Evolutionary conservation across 2,329 filamentous ascomycete species (phyloP), one percentile per base, ranked within the genome.

Genomic region (Cytospora piceae): DNA sequence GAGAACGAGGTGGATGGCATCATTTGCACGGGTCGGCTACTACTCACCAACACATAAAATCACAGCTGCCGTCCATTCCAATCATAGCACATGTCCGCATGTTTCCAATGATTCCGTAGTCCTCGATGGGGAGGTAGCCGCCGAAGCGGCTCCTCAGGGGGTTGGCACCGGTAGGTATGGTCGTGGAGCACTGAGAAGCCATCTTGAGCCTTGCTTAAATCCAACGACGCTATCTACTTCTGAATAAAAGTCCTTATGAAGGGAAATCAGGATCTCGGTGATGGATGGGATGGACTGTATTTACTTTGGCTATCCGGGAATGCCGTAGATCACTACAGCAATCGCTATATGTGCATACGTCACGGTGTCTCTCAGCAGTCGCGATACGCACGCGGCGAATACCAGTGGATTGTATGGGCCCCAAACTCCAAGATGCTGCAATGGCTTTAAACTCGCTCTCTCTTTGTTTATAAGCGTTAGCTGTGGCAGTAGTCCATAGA

Each of bases 71-170:
- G 72, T 90, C 87, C 73, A 90, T 90, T 69, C 88, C 90, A 27
- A 91, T 83, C n/a, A 92, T 79, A 17, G 90, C 90, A 78, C 89
- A 91, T 0, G 90, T 93, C 71, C 88, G 85, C 90, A 93, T 92
- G 73, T 93, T 92, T 29, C 90, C 90, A 71, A 93, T 91, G 76
- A 93, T 84, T 63, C 90, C 90, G 81, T 93, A 93, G 76, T 93
- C 86, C 73, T 93, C 90, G 69, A 92, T 90, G 56, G 84, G 84
- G 32, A 86, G 79, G 70, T 86, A 87, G 37, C 83, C 84, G 15
- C 76, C 78, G 29, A 69, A 62, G 3, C 70, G 69, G 52, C 59
- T 74, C 73, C 74, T 78, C 74, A 76, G 66, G 57, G 73, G 67
- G 67, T 70, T 68, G 67, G 46, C 69, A 42, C 15, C 39, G 6